phyloP scores from a whole-genome alignment of 768 basidiomycete species.

The Suillus hirtellus region DNA sequence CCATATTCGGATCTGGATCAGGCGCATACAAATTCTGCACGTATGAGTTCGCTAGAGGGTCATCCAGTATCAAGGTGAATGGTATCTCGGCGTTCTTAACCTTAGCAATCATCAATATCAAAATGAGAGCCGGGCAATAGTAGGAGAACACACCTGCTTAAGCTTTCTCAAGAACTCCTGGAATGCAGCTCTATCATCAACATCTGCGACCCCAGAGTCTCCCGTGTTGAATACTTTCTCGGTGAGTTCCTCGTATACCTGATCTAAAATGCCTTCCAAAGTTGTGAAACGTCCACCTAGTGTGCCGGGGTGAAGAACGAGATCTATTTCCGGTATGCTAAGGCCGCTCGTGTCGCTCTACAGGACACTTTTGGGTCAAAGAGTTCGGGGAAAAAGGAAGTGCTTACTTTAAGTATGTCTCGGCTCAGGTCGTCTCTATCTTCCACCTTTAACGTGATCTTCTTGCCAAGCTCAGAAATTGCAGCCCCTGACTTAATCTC shows the following conservation, averaged over 20 bases:
- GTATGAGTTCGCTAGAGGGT: constrained; percentile 94
- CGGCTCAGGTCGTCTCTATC: constrained; percentile 90
- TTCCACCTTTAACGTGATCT: constrained; percentile 85
- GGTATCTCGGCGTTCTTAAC: constrained; percentile 75
- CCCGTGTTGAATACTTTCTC: constrained; percentile 81
- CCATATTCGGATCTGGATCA: constrained; percentile 94
- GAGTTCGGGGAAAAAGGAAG: neutral
- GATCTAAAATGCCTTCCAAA: constrained; percentile 90
- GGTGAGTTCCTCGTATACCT: constrained; percentile 92
- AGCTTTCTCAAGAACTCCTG: constrained; percentile 73
- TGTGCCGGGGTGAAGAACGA: constrained; percentile 87
- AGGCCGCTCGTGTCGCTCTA: constrained; percentile 94
- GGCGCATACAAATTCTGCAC: constrained; percentile 96
- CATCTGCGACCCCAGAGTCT: constrained; percentile 49
- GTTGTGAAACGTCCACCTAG: constrained; percentile 98
- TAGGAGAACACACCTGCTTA: constrained; percentile 55
- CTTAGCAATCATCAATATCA: constrained; percentile 34
- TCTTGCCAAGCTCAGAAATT: constrained; percentile 87
- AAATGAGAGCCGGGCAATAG: constrained; percentile 7
- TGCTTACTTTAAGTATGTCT: constrained; percentile 86
- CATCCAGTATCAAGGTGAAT: constrained; percentile 93
- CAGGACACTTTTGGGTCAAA: neutral
- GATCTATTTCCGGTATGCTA: constrained; percentile 90
- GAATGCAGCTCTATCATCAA: constrained; percentile 58
- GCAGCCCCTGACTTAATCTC: constrained; percentile 95